A percentile compares a stretch with the other conserved stretches of the same genome.
phyloP scores from a whole-genome alignment of 495 filamentous ascomycete genomes.

The Ascodesmis nigricans region DNA sequence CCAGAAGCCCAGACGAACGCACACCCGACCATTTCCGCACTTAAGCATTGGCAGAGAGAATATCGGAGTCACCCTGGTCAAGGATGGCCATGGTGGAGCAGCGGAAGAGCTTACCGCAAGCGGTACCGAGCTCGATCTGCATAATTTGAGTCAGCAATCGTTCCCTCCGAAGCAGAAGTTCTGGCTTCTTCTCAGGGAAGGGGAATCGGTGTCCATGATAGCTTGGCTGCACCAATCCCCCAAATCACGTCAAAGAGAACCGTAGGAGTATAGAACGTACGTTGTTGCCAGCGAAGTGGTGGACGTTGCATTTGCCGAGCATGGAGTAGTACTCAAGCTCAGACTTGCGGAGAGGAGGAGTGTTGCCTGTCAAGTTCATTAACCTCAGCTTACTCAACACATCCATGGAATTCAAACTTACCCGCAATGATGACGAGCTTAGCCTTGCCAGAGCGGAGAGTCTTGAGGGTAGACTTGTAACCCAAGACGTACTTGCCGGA shows the following conservation, averaged over 20 bases:
- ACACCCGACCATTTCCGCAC: too few relatives aligned
- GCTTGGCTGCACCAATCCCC: too few relatives aligned
- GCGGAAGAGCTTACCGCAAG: constrained; percentile 73
- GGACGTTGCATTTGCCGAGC: constrained; percentile 78
- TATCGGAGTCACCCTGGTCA: constrained; percentile 96
- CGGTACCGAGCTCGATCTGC: constrained; percentile 90
- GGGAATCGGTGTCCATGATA: constrained; percentile 17
- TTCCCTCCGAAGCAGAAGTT: constrained; percentile 66
- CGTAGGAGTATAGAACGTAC: constrained; percentile 36
- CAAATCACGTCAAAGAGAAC: constrained; percentile 6
- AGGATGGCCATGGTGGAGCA: constrained; percentile 89
- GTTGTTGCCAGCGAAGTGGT: constrained; percentile 95
- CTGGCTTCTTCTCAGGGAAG: constrained; percentile 59
- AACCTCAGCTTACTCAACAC: background rate
- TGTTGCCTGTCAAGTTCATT: constrained; percentile 32
- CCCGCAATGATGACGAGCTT: constrained; percentile 65
- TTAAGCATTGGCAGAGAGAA: constrained; percentile 33
- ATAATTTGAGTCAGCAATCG: background rate
- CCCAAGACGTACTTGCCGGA: constrained; percentile 57
- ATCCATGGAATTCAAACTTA: constrained; percentile 13
- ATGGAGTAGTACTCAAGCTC: constrained; percentile 90
- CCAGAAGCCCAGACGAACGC: too few relatives aligned
- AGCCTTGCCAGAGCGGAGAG: constrained; percentile 65
- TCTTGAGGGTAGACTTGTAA: constrained; percentile 93
- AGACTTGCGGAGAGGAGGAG: constrained; percentile 80